Percentiles rank a stretch among this genome's conserved stretches.
Evolutionary conservation across 495 filamentous ascomycete species (phyloP).

Genomic region (Cairneyella variabilis): DNA sequence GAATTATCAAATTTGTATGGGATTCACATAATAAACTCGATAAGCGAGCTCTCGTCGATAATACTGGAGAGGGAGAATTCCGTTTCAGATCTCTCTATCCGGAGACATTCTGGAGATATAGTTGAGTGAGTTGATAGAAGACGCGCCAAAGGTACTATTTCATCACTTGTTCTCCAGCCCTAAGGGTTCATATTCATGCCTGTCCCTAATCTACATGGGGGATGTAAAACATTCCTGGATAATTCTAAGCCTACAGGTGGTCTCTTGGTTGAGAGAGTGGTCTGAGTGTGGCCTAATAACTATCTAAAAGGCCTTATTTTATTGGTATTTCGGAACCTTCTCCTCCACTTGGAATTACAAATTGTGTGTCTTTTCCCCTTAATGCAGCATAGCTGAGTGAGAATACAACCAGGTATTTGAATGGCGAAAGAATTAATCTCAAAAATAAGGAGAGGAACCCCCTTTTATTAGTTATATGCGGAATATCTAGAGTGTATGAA

Average conservation of each 20-base stretch:
- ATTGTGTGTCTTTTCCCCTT: neutral
- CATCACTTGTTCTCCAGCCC: too few species aligned
- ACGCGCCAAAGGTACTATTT: too few species aligned
- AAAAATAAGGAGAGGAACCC: neutral
- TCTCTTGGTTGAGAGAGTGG: too few species aligned
- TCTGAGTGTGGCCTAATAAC: too few species aligned
- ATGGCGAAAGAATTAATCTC: neutral
- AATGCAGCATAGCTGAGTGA: neutral
- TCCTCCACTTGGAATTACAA: too few species aligned
- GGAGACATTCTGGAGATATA: neutral
- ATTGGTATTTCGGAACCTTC: too few species aligned
- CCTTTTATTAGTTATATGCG: neutral
- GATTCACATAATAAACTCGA: neutral
- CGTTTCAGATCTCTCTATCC: neutral
- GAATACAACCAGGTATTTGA: neutral
- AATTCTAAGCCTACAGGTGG: too few species aligned
- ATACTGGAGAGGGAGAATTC: neutral
- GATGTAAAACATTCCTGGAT: too few species aligned
- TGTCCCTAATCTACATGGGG: too few species aligned
- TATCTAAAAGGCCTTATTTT: neutral
- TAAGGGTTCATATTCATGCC: too few species aligned
- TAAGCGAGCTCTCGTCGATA: neutral
- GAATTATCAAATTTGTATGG: neutral
- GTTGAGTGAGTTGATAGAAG: too few species aligned
- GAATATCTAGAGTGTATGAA: neutral